Percentiles rank a stretch among this genome's conserved stretches.
Conservation (phyloP, 2,329 filamentous ascomycete species). For the Drechmeria coniospora region DNA sequence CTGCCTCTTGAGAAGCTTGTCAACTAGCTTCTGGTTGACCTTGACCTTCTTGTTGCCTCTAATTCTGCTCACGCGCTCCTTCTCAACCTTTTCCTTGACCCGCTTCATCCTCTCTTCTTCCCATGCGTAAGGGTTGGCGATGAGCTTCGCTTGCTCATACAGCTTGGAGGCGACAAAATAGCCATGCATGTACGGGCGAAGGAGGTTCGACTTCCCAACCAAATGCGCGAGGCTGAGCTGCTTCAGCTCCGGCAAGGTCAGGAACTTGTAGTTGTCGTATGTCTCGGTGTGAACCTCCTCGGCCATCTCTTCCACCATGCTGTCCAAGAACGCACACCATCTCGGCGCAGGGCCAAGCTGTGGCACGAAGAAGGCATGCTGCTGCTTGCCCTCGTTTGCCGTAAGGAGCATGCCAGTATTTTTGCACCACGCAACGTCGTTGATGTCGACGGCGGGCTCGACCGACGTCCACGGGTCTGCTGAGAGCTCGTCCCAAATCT, state of each 20-base stretch:
- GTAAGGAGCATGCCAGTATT: slow-evolving; percentile 91
- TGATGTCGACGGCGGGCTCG: slow-evolving; percentile 87
- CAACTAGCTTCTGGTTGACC: slow-evolving; percentile 73
- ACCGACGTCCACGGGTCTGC: slow-evolving; percentile 91
- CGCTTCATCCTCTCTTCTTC: slow-evolving; percentile 84
- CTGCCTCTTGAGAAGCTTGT: slow-evolving; percentile 54
- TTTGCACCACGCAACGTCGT: slow-evolving; percentile 84
- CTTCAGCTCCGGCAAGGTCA: slow-evolving; percentile 75
- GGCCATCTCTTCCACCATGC: slow-evolving; percentile 96
- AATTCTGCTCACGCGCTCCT: slow-evolving; percentile 89
- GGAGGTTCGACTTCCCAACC: slow-evolving; percentile 73
- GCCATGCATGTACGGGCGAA: slow-evolving; percentile 97
- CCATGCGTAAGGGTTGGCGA: slow-evolving; percentile 86
- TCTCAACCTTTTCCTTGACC: slow-evolving; percentile 89
- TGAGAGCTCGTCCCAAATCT: slow-evolving; percentile 76
- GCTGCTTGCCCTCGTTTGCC: slow-evolving; percentile 89
- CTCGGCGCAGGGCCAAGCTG: slow-evolving; percentile 83
- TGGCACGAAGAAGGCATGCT: slow-evolving; percentile 90
- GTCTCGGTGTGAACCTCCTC: slow-evolving; percentile 65
- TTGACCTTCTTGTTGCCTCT: slow-evolving; percentile 94
- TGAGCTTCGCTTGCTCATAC: slow-evolving; percentile 87
- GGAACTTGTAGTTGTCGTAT: slow-evolving; percentile 99
- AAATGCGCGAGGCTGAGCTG: slow-evolving; percentile 77
- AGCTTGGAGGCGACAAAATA: slow-evolving; percentile 93
- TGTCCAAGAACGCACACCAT: slow-evolving; percentile 96